Evolutionary conservation across 2,329 filamentous ascomycete species (phyloP).

Genomic region (Phoma sp.): DNA sequence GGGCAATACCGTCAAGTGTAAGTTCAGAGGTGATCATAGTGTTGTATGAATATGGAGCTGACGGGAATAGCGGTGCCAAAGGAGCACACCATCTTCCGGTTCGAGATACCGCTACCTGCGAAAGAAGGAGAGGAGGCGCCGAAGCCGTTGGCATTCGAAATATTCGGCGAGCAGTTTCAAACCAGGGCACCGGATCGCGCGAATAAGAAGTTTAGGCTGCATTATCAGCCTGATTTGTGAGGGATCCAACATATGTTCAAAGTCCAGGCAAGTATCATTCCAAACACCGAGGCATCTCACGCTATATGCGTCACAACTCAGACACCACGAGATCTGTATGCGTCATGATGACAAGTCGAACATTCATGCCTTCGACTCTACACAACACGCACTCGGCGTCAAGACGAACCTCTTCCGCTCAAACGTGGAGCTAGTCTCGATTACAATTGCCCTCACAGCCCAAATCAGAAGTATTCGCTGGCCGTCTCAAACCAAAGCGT

Average conservation of each 20-base stretch:
- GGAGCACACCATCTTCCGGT: slow-evolving; percentile 83
- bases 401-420: too few relatives aligned
- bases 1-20: slow-evolving; percentile 73
- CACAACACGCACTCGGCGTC: too few relatives aligned
- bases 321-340: not conserved
- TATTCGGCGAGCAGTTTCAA: slow-evolving; percentile 88
- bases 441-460: not conserved
- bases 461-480: not conserved
- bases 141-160: slow-evolving; percentile 75
- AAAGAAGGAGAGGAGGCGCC: slow-evolving; percentile 29
- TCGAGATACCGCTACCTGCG: slow-evolving; percentile 67
- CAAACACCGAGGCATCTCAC: too few relatives aligned
- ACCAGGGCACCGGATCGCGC: slow-evolving; percentile 82
- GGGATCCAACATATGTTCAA: too few relatives aligned
- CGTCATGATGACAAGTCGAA: too few relatives aligned
- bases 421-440: too few relatives aligned
- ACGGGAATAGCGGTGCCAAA: too few relatives aligned
- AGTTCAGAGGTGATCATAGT: too few relatives aligned
- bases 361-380: too few relatives aligned
- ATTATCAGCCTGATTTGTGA: slow-evolving; percentile 79
- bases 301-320: too few relatives aligned
- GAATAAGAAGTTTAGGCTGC: slow-evolving; percentile 89
- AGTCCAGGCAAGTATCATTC: too few relatives aligned
- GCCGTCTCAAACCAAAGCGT: not conserved
- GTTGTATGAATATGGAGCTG: too few relatives aligned